Evolutionary conservation across 129 eudicot genomes (phyloP).

Genomic region (Rutidosis leptorrhynchoides): DNA sequence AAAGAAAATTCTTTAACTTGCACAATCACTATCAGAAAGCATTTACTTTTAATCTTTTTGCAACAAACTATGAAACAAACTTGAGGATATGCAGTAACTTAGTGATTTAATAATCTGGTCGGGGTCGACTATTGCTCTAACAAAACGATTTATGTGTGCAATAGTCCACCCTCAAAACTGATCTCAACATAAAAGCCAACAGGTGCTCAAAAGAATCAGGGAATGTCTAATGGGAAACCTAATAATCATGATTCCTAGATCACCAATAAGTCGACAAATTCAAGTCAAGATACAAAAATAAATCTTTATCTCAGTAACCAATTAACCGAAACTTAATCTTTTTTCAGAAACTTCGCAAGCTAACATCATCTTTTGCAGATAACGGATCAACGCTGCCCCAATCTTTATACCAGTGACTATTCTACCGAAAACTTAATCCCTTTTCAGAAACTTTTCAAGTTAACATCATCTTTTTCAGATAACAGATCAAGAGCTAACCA

Average conservation of each 20-base stretch:
- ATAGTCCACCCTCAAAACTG: not conserved
- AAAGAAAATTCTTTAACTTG: too few relatives aligned
- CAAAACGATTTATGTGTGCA: not conserved
- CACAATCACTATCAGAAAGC: too few relatives aligned
- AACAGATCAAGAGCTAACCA: not conserved
- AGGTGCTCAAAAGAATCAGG: not conserved
- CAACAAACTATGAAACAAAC: not conserved
- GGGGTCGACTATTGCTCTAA: not conserved
- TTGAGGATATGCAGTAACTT: too few relatives aligned
- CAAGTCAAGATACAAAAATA: not conserved
- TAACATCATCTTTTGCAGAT: too few relatives aligned
- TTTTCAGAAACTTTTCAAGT: not conserved
- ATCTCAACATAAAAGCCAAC: not conserved
- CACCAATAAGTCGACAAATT: not conserved
- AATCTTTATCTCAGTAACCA: not conserved
- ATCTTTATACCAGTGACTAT: not conserved
- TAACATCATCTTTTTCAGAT: too few relatives aligned
- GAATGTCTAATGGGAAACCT: not conserved
- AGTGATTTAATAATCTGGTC: not conserved
- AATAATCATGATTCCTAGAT: not conserved
- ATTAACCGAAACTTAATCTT: not conserved
- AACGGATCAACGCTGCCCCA: not conserved
- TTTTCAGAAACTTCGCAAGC: not conserved
- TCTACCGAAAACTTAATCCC: not conserved
- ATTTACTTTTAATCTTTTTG: too few relatives aligned